phyloP scores from a whole-genome alignment of 2,329 filamentous ascomycete species.

The Juglanconis oblonga region DNA sequence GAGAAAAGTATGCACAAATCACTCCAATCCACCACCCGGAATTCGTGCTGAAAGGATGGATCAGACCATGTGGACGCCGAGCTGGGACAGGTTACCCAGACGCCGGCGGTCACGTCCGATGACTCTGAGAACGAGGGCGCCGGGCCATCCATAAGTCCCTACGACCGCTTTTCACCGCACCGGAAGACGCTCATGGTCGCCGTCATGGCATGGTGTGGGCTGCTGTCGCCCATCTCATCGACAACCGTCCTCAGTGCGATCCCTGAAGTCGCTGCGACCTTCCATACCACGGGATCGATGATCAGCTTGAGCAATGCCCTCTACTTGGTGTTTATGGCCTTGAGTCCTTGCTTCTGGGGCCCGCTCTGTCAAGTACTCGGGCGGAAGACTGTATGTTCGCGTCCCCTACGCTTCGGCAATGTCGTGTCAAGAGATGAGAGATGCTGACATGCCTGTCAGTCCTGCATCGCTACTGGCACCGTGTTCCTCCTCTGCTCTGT shows the following conservation, averaged over 20 bases:
- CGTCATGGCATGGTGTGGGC: conserved; percentile 11
- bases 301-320: conserved; percentile 28
- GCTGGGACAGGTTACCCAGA: background rate
- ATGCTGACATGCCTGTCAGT: conserved; percentile 39
- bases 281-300: conserved; percentile 10
- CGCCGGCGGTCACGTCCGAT: background rate
- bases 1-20: background rate
- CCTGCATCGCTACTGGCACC: conserved; percentile 44
- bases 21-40: background rate
- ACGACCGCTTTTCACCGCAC: conserved; percentile 7
- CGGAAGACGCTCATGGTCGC: conserved; percentile 10
- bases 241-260: conserved; percentile 10
- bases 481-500: conserved; percentile 68
- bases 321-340: conserved; percentile 73
- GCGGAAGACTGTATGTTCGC: conserved; percentile 48
- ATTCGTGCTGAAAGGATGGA: background rate
- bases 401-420: background rate
- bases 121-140: conserved; percentile 4
- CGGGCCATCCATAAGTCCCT: background rate
- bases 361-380: conserved; percentile 67
- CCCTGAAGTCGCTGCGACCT: conserved; percentile 7
- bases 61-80: background rate
- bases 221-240: conserved; percentile 8
- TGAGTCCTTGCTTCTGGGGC: conserved; percentile 68
- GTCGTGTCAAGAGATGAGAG: conserved; percentile 20